Percentiles rank a stretch among this genome's conserved stretches.
phyloP scores from a whole-genome alignment of 257 asterid species.

The Agastache rugosa region DNA sequence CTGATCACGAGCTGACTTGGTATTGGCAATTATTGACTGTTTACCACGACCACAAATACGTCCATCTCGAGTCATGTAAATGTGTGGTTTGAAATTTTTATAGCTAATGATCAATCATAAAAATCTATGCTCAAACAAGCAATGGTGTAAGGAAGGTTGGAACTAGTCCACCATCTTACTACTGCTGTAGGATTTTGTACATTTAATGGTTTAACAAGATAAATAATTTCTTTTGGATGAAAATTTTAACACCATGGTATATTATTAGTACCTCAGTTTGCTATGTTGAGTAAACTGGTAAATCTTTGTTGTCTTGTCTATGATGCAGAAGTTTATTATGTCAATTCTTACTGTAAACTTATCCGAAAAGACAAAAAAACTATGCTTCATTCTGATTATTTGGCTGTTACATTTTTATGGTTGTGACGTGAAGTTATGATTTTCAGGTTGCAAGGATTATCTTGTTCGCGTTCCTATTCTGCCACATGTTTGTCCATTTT shows the following conservation, averaged over 20 bases:
- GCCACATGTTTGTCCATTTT: slow-evolving; percentile 79
- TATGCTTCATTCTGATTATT: slow-evolving; percentile 23
- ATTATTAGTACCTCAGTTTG: neutral
- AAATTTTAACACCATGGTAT: neutral
- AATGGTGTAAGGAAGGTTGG: neutral
- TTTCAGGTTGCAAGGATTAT: slow-evolving; percentile 86
- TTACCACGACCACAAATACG: neutral
- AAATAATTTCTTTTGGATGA: neutral
- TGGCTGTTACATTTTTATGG: slow-evolving; percentile 17
- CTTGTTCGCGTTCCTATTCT: slow-evolving; percentile 70
- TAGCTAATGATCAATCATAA: neutral
- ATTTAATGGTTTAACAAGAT: neutral
- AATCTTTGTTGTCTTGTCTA: slow-evolving; percentile 4
- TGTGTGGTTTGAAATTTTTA: neutral
- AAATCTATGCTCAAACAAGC: slow-evolving; percentile 1
- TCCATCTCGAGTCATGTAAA: neutral
- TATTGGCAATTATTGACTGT: neutral
- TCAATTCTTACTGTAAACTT: neutral
- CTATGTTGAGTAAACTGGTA: neutral
- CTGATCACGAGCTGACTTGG: slow-evolving; percentile 1
- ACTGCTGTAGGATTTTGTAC: slow-evolving; percentile 16
- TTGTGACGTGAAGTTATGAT: slow-evolving; percentile 33
- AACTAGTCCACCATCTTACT: neutral
- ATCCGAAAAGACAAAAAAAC: slow-evolving; percentile 1
- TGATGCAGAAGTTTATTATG: neutral